Evolutionary conservation across 768 basidiomycete genomes (phyloP).

Genomic region (Mycena polygramma): DNA sequence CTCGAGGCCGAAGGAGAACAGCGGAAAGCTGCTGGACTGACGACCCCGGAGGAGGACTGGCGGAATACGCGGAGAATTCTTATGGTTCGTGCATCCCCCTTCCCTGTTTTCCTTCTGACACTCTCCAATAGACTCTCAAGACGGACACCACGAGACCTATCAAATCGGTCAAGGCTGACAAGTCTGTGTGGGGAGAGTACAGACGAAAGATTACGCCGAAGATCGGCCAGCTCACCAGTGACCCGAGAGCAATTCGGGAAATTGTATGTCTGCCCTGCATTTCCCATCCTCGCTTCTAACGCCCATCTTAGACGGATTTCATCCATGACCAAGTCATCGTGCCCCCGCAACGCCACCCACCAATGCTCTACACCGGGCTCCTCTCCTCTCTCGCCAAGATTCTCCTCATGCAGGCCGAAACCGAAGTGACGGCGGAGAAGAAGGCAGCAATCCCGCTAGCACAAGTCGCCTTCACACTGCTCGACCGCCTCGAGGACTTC

Average conservation of each 20-base stretch:
- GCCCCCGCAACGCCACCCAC: conserved; percentile 44
- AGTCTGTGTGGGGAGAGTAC: conserved; percentile 72
- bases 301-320: conserved; percentile 30
- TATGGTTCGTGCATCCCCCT: conserved; percentile 55
- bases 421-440: conserved; percentile 91
- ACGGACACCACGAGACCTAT: conserved; percentile 71
- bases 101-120: conserved; percentile 11
- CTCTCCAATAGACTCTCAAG: conserved; percentile 68
- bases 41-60: conserved; percentile 77
- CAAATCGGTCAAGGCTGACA: conserved; percentile 67
- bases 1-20: conserved; percentile 53
- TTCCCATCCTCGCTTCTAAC: conserved; percentile 25
- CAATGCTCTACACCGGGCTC: conserved; percentile 76
- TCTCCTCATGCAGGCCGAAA: conserved; percentile 92
- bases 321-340: conserved; percentile 37
- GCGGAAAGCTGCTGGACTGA: conserved; percentile 63
- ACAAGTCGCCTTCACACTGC: conserved; percentile 77
- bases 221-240: conserved; percentile 89
- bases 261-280: conserved; percentile 64
- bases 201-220: conserved; percentile 88
- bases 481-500: conserved; percentile 71
- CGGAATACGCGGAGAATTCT: conserved; percentile 64
- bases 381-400: conserved; percentile 91
- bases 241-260: conserved; percentile 66
- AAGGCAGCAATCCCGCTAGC: conserved; percentile 88